A percentile compares a stretch with the other conserved stretches of the same genome.
phyloP scores from a whole-genome alignment of 352 stramenopile genomes.

The Globisporangium okanoganense region DNA sequence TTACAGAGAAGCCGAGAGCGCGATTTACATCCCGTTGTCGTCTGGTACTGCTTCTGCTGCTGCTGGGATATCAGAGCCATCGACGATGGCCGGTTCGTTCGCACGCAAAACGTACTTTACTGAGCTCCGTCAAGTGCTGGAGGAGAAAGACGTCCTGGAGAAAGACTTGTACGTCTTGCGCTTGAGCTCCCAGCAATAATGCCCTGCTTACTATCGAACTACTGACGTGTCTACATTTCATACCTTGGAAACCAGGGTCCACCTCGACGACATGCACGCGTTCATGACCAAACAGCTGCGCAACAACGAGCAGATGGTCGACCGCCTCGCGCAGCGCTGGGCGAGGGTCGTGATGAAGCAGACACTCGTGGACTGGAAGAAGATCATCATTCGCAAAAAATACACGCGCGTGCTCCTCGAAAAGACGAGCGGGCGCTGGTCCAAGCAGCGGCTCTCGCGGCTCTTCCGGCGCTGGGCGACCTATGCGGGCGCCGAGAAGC shows the following conservation, averaged over 20 bases:
- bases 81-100: conserved; percentile 20
- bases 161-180: conserved; percentile 26
- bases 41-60: background rate
- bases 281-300: conserved; percentile 58
- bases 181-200: background rate
- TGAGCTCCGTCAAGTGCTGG: conserved; percentile 40
- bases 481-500: conserved; percentile 32
- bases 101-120: conserved; percentile 47
- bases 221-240: background rate
- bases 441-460: conserved; percentile 37
- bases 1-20: conserved; percentile 29
- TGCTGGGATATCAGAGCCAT: background rate
- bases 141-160: conserved; percentile 34
- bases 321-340: conserved; percentile 52
- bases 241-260: conserved; percentile 2
- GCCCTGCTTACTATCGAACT: too few relatives aligned
- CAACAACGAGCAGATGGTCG: conserved; percentile 61
- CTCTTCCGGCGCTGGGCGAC: conserved; percentile 47
- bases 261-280: conserved; percentile 37
- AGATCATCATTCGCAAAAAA: conserved; percentile 68
- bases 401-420: conserved; percentile 64
- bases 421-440: conserved; percentile 52
- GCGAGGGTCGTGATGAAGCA: conserved; percentile 43
- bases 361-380: conserved; percentile 65
- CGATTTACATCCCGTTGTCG: conserved; percentile 32